Evolutionary conservation across 2,329 filamentous ascomycete species (phyloP).

Genomic region (Clarireedia sp.): DNA sequence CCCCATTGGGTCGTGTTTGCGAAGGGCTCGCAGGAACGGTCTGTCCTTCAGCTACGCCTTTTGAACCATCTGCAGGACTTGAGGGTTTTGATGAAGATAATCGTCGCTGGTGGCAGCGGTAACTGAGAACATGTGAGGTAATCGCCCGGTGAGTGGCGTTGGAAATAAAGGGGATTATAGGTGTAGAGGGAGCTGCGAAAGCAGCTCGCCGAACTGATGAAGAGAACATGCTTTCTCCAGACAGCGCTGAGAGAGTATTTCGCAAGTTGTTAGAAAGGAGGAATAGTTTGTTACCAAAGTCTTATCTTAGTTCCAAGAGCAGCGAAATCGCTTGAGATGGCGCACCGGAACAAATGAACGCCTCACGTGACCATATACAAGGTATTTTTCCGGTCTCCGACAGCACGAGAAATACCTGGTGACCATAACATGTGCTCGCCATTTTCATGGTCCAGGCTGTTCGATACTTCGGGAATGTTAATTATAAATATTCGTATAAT

Average conservation of each 20-base stretch:
- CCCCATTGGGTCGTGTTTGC: constrained; percentile 18
- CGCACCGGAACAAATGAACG: too few relatives aligned
- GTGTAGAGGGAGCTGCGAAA: constrained; percentile 20
- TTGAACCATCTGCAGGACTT: constrained; percentile 27
- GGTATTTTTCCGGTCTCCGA: too few relatives aligned
- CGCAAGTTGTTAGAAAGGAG: neutral
- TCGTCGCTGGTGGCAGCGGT: constrained; percentile 28
- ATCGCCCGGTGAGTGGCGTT: constrained; percentile 21
- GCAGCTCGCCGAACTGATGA: constrained; percentile 28
- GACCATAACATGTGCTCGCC: too few relatives aligned
- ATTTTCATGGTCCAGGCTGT: too few relatives aligned
- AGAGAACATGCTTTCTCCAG: constrained; percentile 28
- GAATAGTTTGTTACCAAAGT: neutral
- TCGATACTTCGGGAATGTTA: too few relatives aligned
- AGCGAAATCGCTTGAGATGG: neutral
- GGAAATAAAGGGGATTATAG: constrained; percentile 22
- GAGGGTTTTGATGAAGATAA: constrained; percentile 33
- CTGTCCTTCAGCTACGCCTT: neutral
- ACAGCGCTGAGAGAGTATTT: constrained; percentile 5
- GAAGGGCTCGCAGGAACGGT: constrained; percentile 18
- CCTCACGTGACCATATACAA: too few relatives aligned
- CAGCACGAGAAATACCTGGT: too few relatives aligned
- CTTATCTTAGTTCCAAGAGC: constrained; percentile 6
- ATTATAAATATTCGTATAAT: too few relatives aligned
- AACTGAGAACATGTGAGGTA: constrained; percentile 23